Conservation (phyloP, 169 alveolate genomes). For the Plasmodium ovale region DNA sequence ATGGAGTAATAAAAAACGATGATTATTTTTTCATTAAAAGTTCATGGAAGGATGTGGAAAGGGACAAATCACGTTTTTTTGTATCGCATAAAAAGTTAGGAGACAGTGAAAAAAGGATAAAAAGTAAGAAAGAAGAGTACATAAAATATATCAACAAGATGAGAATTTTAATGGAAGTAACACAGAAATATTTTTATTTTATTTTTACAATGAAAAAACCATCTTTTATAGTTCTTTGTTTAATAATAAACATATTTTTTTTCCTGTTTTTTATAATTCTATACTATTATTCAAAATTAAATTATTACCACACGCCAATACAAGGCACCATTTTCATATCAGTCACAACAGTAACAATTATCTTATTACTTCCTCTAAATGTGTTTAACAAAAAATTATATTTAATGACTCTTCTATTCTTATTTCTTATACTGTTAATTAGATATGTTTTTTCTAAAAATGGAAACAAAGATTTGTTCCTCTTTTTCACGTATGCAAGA, state of each 20-base stretch:
- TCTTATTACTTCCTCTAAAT: slow-evolving; percentile 9
- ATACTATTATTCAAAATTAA: slow-evolving; percentile 41
- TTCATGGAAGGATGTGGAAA: slow-evolving; percentile 37
- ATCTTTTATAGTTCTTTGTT: slow-evolving; percentile 32
- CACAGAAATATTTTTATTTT: slow-evolving; percentile 54
- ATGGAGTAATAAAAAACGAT: slow-evolving; percentile 23
- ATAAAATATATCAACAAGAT: slow-evolving; percentile 63
- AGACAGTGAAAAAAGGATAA: slow-evolving; percentile 28
- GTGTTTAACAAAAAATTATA: slow-evolving; percentile 13
- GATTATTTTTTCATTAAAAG: slow-evolving; percentile 56
- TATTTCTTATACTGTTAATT: slow-evolving; percentile 9
- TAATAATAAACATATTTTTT: slow-evolving; percentile 12
- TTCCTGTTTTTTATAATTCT: slow-evolving; percentile 15
- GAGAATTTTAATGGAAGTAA: slow-evolving; percentile 43
- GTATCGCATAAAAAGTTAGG: slow-evolving; percentile 32
- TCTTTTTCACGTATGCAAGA: slow-evolving; percentile 12
- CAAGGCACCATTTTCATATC: neutral
- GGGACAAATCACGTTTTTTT: slow-evolving; percentile 29
- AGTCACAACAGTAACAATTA: neutral
- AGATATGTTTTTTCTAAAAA: slow-evolving; percentile 17
- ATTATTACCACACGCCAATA: slow-evolving; percentile 36
- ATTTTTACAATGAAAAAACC: slow-evolving; percentile 19
- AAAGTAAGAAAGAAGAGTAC: slow-evolving; percentile 28
- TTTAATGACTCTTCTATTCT: neutral
- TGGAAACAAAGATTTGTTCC: slow-evolving; percentile 15